Conservation (phyloP, 805 yeast species). For the Aciculoconidium aculeatum region DNA sequence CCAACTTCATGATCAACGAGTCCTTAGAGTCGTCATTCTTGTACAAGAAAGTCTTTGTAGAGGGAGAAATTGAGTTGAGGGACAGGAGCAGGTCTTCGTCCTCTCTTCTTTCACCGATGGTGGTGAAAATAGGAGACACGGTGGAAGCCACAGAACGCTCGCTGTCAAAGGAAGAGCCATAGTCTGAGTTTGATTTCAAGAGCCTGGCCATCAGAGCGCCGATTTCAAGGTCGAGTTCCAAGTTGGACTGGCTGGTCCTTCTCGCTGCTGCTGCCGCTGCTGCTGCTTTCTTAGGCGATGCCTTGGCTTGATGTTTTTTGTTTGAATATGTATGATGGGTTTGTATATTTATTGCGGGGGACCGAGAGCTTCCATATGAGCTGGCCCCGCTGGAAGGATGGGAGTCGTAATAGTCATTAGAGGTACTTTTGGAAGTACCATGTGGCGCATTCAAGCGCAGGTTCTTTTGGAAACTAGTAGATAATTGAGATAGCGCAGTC, state of each 20-base stretch:
- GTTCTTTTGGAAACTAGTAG: conserved; percentile 4
- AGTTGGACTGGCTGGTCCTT: conserved; percentile 8
- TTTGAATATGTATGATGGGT: conserved; percentile 7
- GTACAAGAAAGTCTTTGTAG: conserved; percentile 6
- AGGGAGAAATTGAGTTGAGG: conserved; percentile 20
- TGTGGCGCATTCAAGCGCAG: conserved; percentile 14
- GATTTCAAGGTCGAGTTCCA: conserved; percentile 35
- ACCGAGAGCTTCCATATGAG: conserved; percentile 7
- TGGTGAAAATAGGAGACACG: conserved; percentile 32
- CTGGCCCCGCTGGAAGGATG: conserved; percentile 1
- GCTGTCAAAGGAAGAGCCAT: conserved; percentile 38
- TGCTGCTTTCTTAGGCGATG: conserved; percentile 3
- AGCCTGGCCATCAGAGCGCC: conserved; percentile 43
- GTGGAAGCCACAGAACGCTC: conserved; percentile 29
- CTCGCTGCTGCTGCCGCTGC: conserved; percentile 3
- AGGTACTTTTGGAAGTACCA: conserved; percentile 12
- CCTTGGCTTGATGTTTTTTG: neutral
- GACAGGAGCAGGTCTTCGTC: conserved; percentile 37
- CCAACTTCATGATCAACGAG: conserved; percentile 10
- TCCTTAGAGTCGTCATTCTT: conserved; percentile 3
- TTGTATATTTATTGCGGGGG: conserved; percentile 11
- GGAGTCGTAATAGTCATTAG: conserved; percentile 6
- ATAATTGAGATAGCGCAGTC: conserved; percentile 35
- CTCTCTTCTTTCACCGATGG: conserved; percentile 18
- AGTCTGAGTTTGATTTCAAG: conserved; percentile 14